phyloP scores from a whole-genome alignment of 768 basidiomycete species.

The Mycena amicta region DNA sequence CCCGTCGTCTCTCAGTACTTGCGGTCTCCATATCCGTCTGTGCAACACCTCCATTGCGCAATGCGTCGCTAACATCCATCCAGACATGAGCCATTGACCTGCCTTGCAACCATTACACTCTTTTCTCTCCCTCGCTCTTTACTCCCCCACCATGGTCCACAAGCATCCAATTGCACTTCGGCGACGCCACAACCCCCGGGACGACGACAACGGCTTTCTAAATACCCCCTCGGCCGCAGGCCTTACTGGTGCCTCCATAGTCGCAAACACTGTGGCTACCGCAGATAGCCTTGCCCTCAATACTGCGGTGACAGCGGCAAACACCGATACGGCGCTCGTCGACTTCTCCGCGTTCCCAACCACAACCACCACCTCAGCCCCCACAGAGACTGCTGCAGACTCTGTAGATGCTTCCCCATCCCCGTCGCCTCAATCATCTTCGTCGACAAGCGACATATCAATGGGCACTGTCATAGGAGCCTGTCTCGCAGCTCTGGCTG shows the following conservation, averaged over 20 bases:
- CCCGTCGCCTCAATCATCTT: conserved; percentile 16
- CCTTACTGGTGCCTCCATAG: conserved; percentile 14
- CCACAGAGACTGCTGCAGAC: conserved; percentile 10
- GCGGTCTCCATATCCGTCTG: no score
- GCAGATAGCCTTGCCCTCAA: conserved; percentile 23
- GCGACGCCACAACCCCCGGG: conserved; percentile 7
- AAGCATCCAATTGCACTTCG: neutral
- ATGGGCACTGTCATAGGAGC: conserved; percentile 61
- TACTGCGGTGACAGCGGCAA: conserved; percentile 21
- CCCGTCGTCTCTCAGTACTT: no score
- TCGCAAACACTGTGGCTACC: neutral
- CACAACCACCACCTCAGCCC: conserved; percentile 5
- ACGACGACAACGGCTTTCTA: neutral
- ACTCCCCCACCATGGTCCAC: conserved; percentile 12
- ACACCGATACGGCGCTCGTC: conserved; percentile 19
- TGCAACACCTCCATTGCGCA: no score
- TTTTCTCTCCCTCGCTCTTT: conserved; percentile 18
- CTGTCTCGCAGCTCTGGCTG: conserved; percentile 64
- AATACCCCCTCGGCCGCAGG: conserved; percentile 24
- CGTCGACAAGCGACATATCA: conserved; percentile 38
- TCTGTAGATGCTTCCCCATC: conserved; percentile 20
- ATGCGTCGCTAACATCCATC: no score
- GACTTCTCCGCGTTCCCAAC: conserved; percentile 16
- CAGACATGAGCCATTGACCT: no score
- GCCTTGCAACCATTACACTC: no score